Conservation (phyloP, 1,284 basidiomycete genomes). For the Trichosporon coremiiforme region DNA sequence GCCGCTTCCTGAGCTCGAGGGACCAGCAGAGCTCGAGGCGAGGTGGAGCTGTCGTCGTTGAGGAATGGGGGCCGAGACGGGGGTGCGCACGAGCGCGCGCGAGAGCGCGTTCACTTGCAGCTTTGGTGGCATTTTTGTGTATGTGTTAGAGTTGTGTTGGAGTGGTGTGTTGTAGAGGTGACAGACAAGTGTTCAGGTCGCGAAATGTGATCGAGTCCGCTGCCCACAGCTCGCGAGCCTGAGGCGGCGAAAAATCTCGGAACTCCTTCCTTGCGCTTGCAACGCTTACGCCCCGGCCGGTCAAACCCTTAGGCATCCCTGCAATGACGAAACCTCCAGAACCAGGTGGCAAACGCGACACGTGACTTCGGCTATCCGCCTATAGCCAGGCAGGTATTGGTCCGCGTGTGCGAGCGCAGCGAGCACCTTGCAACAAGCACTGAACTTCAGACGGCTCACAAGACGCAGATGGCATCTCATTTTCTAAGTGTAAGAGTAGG, state of each 20-base stretch:
- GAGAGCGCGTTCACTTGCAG: not conserved
- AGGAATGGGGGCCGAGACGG: not conserved
- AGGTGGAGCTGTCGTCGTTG: not conserved
- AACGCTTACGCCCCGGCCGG: no score
- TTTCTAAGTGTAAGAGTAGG: not conserved
- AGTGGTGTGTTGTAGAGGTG: not conserved
- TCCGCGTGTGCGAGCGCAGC: not conserved
- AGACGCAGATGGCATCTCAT: not conserved
- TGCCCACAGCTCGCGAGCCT: not conserved
- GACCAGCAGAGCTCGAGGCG: not conserved
- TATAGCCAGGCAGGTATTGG: not conserved
- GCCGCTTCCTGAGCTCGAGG: not conserved
- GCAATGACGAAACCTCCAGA: slow-evolving; percentile 14
- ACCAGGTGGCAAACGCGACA: slow-evolving; percentile 6
- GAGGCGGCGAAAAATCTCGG: slow-evolving; percentile 4
- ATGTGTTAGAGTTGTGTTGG: not conserved
- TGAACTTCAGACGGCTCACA: no score
- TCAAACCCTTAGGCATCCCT: no score
- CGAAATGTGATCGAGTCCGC: not conserved
- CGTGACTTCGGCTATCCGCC: slow-evolving; percentile 10
- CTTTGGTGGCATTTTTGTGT: not conserved
- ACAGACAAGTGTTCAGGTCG: no score
- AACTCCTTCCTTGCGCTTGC: not conserved
- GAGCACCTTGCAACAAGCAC: no score
- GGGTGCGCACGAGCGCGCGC: slow-evolving; percentile 4